A percentile compares a stretch with the other conserved stretches of the same genome.
These are phyloP conservation scores for Cymbidium sinense DNA, from an alignment of 106 monocot genomes.

Conservation along the genomic window DNA sequence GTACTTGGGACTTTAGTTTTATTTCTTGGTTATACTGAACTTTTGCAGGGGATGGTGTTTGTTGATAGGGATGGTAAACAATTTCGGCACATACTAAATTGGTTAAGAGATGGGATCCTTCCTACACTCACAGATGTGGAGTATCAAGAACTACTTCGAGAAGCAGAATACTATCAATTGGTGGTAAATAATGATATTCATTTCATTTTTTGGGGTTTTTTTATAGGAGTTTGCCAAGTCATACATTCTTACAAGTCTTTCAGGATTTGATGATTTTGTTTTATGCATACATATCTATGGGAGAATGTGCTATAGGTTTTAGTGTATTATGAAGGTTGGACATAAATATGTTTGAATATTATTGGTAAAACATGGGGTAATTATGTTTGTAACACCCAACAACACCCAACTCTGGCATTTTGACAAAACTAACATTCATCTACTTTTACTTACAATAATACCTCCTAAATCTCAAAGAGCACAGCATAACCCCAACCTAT, in stretches of 20 bases:
- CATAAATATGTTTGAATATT: neutral
- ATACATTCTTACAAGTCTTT: neutral
- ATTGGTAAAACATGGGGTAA: neutral
- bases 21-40: conserved; percentile 31
- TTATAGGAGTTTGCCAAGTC: neutral
- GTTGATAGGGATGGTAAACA: conserved; percentile 94
- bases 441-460: no score
- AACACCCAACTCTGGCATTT: no score
- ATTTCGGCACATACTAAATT: conserved; percentile 87
- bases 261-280: neutral
- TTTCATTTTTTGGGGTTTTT: neutral
- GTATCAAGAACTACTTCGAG: conserved; percentile 68
- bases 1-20: conserved; percentile 17
- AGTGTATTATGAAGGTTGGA: neutral
- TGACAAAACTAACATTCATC: no score
- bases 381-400: neutral
- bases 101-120: conserved; percentile 87
- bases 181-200: conserved; percentile 36
- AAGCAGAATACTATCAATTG: conserved; percentile 95
- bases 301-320: neutral
- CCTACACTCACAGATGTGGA: conserved; percentile 45
- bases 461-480: no score
- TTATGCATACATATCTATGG: neutral
- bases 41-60: conserved; percentile 79
- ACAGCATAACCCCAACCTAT: no score